These are phyloP conservation scores for Arthrinium phaeospermum DNA, from an alignment of 2,329 filamentous ascomycete genomes.

Conservation along the genomic window DNA sequence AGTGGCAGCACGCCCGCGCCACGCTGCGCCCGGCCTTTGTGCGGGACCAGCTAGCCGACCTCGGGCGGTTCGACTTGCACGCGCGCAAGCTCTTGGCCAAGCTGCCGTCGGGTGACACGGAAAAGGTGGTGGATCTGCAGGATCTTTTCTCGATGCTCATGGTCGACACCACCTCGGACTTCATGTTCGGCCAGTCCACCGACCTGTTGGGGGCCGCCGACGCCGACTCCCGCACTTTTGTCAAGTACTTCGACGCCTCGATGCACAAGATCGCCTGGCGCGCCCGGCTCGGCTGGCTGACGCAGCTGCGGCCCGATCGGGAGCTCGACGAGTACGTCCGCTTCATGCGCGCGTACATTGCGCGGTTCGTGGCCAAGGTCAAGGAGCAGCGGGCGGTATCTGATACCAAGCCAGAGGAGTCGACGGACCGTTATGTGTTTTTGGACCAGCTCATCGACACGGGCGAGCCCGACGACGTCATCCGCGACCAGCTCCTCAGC, in stretches of 20 bases:
- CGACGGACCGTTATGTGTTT: constrained; percentile 55
- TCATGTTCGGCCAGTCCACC: constrained; percentile 58
- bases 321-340: constrained; percentile 45
- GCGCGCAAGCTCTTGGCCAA: constrained; percentile 63
- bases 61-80: constrained; percentile 74
- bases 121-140: constrained; percentile 65
- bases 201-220: constrained; percentile 44
- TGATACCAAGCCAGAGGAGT: constrained; percentile 28
- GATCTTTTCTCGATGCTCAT: constrained; percentile 69
- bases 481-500: constrained; percentile 57
- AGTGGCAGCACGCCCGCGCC: constrained; percentile 58
- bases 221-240: constrained; percentile 49
- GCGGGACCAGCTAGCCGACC: constrained; percentile 65
- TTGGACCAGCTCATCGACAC: constrained; percentile 60
- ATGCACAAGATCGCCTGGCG: constrained; percentile 46
- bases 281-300: constrained; percentile 48
- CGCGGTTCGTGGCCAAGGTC: constrained; percentile 33
- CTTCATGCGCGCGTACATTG: constrained; percentile 53
- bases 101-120: constrained; percentile 57
- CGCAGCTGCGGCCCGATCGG: constrained; percentile 41
- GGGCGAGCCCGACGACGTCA: constrained; percentile 47
- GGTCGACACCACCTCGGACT: constrained; percentile 71
- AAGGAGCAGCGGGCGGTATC: constrained; percentile 39
- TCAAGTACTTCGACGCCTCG: constrained; percentile 53
- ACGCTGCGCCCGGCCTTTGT: constrained; percentile 61